Evolutionary conservation across 495 filamentous ascomycete species (phyloP).

Genomic region (Penicillium nucicola): DNA sequence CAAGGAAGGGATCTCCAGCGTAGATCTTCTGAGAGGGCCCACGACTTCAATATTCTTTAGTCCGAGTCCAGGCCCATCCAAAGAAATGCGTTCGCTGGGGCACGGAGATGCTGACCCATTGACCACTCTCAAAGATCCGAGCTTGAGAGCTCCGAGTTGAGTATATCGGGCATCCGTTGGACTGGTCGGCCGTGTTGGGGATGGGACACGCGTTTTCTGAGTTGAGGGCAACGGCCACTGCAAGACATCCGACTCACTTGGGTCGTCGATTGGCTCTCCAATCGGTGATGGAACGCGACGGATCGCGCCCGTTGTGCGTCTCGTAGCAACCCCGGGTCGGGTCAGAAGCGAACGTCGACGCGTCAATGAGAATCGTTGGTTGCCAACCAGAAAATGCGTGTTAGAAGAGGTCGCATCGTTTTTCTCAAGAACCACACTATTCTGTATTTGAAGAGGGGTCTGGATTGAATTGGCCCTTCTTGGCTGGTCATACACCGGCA

Average conservation of each 20-base stretch:
- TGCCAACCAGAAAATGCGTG: slow-evolving; percentile 36
- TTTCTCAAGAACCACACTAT: slow-evolving; percentile 22
- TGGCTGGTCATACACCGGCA: slow-evolving; percentile 15
- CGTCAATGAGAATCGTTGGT: slow-evolving; percentile 40
- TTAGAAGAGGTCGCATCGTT: slow-evolving; percentile 35
- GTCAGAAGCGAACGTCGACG: slow-evolving; percentile 48
- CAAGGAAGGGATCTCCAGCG: slow-evolving; percentile 18
- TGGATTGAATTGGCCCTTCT: slow-evolving; percentile 34
- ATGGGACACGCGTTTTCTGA: background rate
- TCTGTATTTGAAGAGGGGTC: slow-evolving; percentile 22
- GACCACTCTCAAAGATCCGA: slow-evolving; percentile 49
- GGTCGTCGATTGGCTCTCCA: slow-evolving; percentile 18
- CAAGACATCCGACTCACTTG: slow-evolving; percentile 6
- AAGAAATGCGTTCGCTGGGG: slow-evolving; percentile 32
- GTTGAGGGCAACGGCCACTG: slow-evolving; percentile 21
- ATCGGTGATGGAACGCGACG: slow-evolving; percentile 25
- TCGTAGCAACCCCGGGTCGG: slow-evolving; percentile 46
- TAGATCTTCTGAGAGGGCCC: slow-evolving; percentile 5
- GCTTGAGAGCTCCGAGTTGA: slow-evolving; percentile 46
- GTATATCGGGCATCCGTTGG: slow-evolving; percentile 44
- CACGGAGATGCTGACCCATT: slow-evolving; percentile 46
- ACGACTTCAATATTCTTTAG: slow-evolving; percentile 8
- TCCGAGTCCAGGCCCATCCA: slow-evolving; percentile 14
- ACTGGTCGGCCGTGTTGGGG: slow-evolving; percentile 31
- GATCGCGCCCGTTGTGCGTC: slow-evolving; percentile 29